phyloP scores from a whole-genome alignment of 495 filamentous ascomycete genomes.

The Delitschia confertaspora region DNA sequence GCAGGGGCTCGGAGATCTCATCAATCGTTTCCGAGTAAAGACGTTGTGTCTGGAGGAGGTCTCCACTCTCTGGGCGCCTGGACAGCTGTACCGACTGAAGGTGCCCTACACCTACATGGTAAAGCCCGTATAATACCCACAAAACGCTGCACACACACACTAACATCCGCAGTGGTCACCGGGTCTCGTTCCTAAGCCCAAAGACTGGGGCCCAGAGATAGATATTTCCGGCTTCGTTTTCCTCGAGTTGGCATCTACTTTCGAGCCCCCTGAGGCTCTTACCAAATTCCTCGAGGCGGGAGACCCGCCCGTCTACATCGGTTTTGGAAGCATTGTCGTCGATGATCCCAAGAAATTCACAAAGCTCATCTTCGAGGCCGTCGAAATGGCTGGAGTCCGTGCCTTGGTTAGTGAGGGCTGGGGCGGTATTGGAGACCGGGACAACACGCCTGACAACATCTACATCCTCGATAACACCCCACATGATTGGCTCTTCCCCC shows the following conservation, averaged over 20 bases:
- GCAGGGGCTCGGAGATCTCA: slow-evolving; percentile 36
- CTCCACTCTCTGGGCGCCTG: slow-evolving; percentile 35
- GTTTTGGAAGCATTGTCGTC: slow-evolving; percentile 37
- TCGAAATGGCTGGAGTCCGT: slow-evolving; percentile 32
- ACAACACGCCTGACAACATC: slow-evolving; percentile 31
- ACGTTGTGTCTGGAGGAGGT: slow-evolving; percentile 31
- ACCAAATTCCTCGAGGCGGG: slow-evolving; percentile 33
- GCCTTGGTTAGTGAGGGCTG: slow-evolving; percentile 37
- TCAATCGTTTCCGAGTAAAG: slow-evolving; percentile 32
- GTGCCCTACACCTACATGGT: slow-evolving; percentile 36
- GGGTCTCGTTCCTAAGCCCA: slow-evolving; percentile 34
- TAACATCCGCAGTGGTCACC: slow-evolving; percentile 30
- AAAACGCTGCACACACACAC: not conserved
- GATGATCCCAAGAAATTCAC: slow-evolving; percentile 36
- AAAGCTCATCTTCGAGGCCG: slow-evolving; percentile 34
- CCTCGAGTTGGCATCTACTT: slow-evolving; percentile 32
- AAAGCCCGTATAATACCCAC: not conserved
- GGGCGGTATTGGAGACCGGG: slow-evolving; percentile 31
- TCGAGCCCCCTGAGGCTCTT: slow-evolving; percentile 32
- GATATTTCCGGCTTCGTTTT: slow-evolving; percentile 37
- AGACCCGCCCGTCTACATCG: slow-evolving; percentile 34
- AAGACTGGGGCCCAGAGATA: slow-evolving; percentile 37
- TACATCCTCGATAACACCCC: slow-evolving; percentile 37
- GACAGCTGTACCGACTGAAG: slow-evolving; percentile 33
- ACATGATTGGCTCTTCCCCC: slow-evolving; percentile 37